A percentile compares a stretch with the other conserved stretches of the same genome.
Evolutionary conservation across 768 basidiomycete genomes (phyloP).

Genomic region (Tephrocybe sp.): DNA sequence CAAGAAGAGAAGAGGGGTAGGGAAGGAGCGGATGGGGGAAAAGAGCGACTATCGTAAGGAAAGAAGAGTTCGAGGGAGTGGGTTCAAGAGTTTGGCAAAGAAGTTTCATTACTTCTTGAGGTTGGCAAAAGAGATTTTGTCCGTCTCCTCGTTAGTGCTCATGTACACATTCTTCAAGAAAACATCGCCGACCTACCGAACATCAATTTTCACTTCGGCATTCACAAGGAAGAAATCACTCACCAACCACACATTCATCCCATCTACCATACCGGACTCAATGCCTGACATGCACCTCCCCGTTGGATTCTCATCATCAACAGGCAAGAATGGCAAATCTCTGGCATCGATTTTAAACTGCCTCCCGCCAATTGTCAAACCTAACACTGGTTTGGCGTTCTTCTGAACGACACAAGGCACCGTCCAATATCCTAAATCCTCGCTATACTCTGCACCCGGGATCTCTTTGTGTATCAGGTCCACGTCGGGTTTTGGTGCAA

Average conservation of each 20-base stretch:
- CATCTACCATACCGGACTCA: slow-evolving; percentile 47
- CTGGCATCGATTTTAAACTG: slow-evolving; percentile 56
- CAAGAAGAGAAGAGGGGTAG: not conserved
- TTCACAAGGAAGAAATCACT: slow-evolving; percentile 25
- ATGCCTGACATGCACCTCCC: slow-evolving; percentile 64
- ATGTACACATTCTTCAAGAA: slow-evolving; percentile 43
- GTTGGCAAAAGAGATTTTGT: slow-evolving; percentile 33
- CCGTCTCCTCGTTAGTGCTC: slow-evolving; percentile 32
- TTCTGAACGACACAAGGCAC: slow-evolving; percentile 54
- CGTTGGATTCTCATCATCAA: slow-evolving; percentile 43
- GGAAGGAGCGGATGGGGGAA: not conserved
- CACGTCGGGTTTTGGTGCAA: slow-evolving; percentile 40
- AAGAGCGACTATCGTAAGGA: no score
- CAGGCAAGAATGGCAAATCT: slow-evolving; percentile 55
- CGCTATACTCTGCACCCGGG: slow-evolving; percentile 50
- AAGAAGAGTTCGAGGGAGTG: not conserved
- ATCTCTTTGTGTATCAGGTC: slow-evolving; percentile 52
- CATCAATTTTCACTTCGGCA: not conserved
- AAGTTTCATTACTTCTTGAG: slow-evolving; percentile 5
- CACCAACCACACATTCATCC: slow-evolving; percentile 59
- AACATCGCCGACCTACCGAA: slow-evolving; percentile 33
- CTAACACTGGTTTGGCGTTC: slow-evolving; percentile 42
- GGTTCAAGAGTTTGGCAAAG: not conserved
- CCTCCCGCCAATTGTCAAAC: slow-evolving; percentile 56
- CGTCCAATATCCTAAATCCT: slow-evolving; percentile 43